phyloP scores from a whole-genome alignment of 1,284 basidiomycete species.

The Ustilago crameri region DNA sequence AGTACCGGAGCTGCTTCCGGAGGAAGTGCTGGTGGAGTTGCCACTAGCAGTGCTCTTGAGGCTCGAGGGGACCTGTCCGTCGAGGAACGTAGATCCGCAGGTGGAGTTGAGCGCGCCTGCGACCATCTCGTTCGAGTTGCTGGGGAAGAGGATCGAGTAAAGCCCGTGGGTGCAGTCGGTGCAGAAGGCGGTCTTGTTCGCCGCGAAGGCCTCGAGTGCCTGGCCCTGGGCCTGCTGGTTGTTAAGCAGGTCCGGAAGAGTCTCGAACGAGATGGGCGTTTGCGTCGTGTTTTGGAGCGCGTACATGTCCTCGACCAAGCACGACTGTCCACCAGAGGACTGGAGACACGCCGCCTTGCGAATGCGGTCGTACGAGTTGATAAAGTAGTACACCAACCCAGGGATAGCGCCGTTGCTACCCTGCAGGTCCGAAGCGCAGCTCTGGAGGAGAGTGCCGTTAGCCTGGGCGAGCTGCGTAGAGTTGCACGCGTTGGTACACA shows the following conservation, averaged over 20 bases:
- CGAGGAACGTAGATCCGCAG: slow-evolving; percentile 26
- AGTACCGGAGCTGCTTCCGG: not conserved
- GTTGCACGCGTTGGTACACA: slow-evolving; percentile 23
- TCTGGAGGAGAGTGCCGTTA: slow-evolving; percentile 33
- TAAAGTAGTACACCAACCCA: slow-evolving; percentile 36
- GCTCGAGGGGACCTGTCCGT: slow-evolving; percentile 26
- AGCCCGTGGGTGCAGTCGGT: slow-evolving; percentile 45
- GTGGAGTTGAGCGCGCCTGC: slow-evolving; percentile 23
- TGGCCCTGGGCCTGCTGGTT: slow-evolving; percentile 18
- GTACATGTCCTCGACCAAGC: slow-evolving; percentile 30
- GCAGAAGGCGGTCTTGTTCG: slow-evolving; percentile 46
- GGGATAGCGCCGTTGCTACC: slow-evolving; percentile 28
- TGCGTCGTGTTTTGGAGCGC: slow-evolving; percentile 31
- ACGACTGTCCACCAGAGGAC: slow-evolving; percentile 12
- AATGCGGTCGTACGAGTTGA: slow-evolving; percentile 34
- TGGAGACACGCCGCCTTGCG: slow-evolving; percentile 32
- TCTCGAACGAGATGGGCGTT: slow-evolving; percentile 13
- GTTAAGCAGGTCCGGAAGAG: slow-evolving; percentile 19
- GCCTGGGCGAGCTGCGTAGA: slow-evolving; percentile 20
- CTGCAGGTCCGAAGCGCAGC: slow-evolving; percentile 22
- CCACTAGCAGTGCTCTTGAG: slow-evolving; percentile 36
- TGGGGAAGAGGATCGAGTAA: slow-evolving; percentile 28
- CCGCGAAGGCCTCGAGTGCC: slow-evolving; percentile 15
- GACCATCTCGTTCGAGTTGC: slow-evolving; percentile 23
- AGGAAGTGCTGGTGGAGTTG: slow-evolving; percentile 21